phyloP scores from a whole-genome alignment of 148 eudicot genomes.

The Silene uniflora region DNA sequence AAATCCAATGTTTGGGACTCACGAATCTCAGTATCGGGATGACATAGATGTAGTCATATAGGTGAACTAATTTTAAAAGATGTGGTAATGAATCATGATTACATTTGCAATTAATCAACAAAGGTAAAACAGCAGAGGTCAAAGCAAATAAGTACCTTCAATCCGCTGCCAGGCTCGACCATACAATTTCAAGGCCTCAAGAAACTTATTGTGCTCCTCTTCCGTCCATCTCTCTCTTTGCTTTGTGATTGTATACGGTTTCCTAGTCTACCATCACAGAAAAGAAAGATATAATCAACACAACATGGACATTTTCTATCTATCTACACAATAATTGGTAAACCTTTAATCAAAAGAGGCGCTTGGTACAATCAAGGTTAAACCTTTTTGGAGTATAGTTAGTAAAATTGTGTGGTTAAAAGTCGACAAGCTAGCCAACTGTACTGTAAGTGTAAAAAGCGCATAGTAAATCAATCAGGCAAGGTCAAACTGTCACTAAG shows the following conservation, averaged over 20 bases:
- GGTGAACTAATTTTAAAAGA: not conserved
- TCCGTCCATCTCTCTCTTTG: conserved; percentile 99
- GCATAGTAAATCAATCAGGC: not conserved
- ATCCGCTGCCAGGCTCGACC: conserved; percentile 99
- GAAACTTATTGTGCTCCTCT: conserved; percentile 91
- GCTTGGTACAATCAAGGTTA: not conserved
- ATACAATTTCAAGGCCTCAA: conserved; percentile 92
- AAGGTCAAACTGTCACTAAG: not conserved
- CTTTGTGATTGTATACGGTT: conserved; percentile 96
- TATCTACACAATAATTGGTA: not conserved
- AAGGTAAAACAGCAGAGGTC: not conserved
- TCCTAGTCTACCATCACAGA: conserved; percentile 55
- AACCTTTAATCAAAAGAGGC: not conserved
- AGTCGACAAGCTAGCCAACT: not conserved
- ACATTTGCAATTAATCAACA: not conserved
- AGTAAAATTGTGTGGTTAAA: not conserved
- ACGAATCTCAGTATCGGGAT: not conserved
- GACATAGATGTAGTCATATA: not conserved
- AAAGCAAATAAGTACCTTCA: conserved; percentile 58
- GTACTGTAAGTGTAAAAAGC: not conserved
- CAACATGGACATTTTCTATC: not conserved
- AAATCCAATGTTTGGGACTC: not conserved
- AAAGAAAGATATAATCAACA: conserved; percentile 11
- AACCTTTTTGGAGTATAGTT: not conserved
- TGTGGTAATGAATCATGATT: not conserved